phyloP scores from a whole-genome alignment of 495 filamentous ascomycete species.

The Penicillium alfredii region DNA sequence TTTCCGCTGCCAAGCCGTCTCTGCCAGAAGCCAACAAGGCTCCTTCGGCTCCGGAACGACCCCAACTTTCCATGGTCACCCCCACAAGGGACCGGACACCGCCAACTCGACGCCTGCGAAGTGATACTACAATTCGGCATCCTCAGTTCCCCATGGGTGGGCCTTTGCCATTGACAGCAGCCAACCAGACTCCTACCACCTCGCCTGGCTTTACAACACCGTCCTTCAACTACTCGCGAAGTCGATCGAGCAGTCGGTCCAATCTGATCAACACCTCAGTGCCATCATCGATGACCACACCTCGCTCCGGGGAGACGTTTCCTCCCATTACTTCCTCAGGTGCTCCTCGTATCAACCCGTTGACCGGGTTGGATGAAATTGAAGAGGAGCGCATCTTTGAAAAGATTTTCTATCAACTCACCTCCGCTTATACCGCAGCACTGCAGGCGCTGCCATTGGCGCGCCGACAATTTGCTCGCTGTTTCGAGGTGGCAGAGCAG shows the following conservation, averaged over 20 bases:
- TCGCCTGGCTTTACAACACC: constrained; percentile 34
- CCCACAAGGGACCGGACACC: constrained; percentile 54
- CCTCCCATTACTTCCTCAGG: constrained; percentile 45
- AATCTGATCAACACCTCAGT: constrained; percentile 44
- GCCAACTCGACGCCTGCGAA: constrained; percentile 48
- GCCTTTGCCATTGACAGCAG: constrained; percentile 21
- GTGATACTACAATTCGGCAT: constrained; percentile 58
- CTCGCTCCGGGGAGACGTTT: constrained; percentile 76
- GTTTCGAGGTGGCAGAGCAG: constrained; percentile 41
- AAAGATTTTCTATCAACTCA: constrained; percentile 66
- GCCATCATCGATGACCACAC: constrained; percentile 52
- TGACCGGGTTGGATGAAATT: constrained; percentile 54
- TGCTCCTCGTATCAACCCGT: constrained; percentile 42
- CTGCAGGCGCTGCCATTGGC: constrained; percentile 61
- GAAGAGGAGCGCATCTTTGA: constrained; percentile 78
- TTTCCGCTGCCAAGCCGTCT: constrained; percentile 20
- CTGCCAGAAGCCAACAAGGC: constrained; percentile 24
- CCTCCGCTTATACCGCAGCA: constrained; percentile 58
- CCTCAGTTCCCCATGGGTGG: constrained; percentile 31
- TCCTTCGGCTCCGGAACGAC: constrained; percentile 17
- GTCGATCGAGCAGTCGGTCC: constrained; percentile 47
- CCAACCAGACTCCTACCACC: constrained; percentile 23
- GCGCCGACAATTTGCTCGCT: constrained; percentile 53
- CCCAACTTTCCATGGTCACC: constrained; percentile 50
- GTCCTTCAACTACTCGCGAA: constrained; percentile 35